A percentile compares a stretch with the other conserved stretches of the same genome.
These are phyloP conservation scores for Diaporthe ampelina DNA, from an alignment of 2,329 filamentous ascomycete genomes.

Conservation along the genomic window DNA sequence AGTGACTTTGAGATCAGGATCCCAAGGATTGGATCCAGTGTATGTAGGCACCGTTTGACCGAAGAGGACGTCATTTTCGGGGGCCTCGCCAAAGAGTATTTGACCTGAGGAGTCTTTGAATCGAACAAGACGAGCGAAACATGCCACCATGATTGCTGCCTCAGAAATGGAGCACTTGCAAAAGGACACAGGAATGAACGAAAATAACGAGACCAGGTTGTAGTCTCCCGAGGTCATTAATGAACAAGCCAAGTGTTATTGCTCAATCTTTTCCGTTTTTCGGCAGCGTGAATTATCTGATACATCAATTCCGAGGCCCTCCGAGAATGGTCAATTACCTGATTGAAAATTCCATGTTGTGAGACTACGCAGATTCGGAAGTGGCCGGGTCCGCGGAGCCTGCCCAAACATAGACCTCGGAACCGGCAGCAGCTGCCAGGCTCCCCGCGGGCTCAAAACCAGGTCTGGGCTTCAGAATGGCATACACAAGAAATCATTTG, in stretches of 20 bases:
- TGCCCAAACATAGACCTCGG: not conserved
- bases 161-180: no score
- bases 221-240: no score
- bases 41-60: not conserved
- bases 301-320: no score
- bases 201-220: no score
- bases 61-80: not conserved
- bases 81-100: not conserved
- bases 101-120: not conserved
- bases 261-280: no score
- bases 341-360: no score
- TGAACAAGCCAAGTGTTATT: no score
- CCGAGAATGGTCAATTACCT: no score
- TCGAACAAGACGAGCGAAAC: slow-evolving; percentile 6
- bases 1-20: not conserved
- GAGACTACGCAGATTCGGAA: not conserved
- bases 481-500: no score
- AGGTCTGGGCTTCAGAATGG: no score
- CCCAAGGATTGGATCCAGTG: slow-evolving; percentile 5
- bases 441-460: not conserved
- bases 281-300: no score
- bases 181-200: no score
- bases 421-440: not conserved
- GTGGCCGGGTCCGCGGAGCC: not conserved
- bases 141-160: not conserved